Evolutionary conservation across 805 yeast genomes (phyloP).

Genomic region (Citeromyces matritensis): DNA sequence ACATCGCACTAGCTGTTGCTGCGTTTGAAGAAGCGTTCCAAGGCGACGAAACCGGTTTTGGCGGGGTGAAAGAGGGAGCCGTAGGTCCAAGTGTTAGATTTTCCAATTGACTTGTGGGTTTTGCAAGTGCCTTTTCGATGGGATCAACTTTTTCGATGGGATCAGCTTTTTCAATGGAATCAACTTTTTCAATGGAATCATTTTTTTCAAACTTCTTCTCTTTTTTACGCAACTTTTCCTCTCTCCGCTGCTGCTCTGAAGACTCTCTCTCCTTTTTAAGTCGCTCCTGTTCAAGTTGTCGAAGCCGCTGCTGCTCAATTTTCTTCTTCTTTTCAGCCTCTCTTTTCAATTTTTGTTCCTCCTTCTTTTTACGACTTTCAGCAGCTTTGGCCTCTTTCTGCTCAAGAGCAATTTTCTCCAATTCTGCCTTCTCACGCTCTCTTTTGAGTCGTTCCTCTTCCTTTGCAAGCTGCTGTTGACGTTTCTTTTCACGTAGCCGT

Average conservation of each 20-base stretch:
- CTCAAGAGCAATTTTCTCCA: constrained; percentile 21
- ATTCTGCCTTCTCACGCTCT: constrained; percentile 38
- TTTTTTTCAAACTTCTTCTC: constrained; percentile 19
- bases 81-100: too few relatives aligned
- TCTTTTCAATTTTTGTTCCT: constrained; percentile 22
- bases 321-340: constrained; percentile 25
- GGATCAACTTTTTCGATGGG: too few relatives aligned
- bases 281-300: constrained; percentile 17
- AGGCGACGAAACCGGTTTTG: too few relatives aligned
- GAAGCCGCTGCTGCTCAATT: constrained; percentile 19
- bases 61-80: too few relatives aligned
- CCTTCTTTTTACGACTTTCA: constrained; percentile 28
- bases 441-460: constrained; percentile 44
- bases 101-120: too few relatives aligned
- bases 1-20: too few relatives aligned
- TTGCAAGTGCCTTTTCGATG: too few relatives aligned
- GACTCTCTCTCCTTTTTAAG: constrained; percentile 18
- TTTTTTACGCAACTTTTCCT: constrained; percentile 14
- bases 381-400: constrained; percentile 26
- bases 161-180: constrained; percentile 9
- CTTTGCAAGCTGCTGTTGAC: constrained; percentile 41
- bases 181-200: constrained; percentile 13
- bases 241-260: constrained; percentile 11
- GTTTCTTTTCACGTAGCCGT: constrained; percentile 57
- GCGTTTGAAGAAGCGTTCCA: too few relatives aligned